These are phyloP conservation scores for Epichloe festucae DNA, from an alignment of 2,329 filamentous ascomycete genomes.

Conservation along the genomic window DNA sequence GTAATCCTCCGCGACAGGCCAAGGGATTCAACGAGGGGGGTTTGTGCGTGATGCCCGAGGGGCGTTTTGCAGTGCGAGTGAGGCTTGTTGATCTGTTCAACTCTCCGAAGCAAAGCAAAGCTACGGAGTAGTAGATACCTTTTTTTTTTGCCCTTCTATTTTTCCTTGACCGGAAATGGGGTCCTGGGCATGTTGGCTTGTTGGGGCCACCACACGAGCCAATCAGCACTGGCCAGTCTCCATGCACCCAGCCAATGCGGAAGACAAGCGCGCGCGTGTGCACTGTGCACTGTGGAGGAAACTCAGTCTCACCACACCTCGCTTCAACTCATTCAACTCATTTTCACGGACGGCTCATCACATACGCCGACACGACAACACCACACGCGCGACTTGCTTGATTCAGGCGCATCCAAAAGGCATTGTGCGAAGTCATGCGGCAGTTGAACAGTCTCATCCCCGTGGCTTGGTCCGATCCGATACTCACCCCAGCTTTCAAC, in stretches of 20 bases:
- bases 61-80: background rate
- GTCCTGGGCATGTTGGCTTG: background rate
- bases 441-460: background rate
- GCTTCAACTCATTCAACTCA: background rate
- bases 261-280: background rate
- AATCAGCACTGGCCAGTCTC: background rate
- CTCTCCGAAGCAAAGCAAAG: background rate
- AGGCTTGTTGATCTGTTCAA: background rate
- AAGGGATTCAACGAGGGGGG: background rate
- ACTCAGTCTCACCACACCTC: background rate
- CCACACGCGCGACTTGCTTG: background rate
- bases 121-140: no score
- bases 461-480: no score
- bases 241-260: background rate
- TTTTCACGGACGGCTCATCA: background rate
- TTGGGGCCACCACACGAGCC: background rate
- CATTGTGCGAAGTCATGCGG: slow-evolving; percentile 3
- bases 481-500: no score
- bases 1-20: background rate
- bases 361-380: background rate
- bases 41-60: background rate
- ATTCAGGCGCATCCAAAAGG: no score
- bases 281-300: no score
- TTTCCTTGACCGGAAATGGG: background rate
- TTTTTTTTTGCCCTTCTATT: background rate